Percentiles rank a stretch among this genome's conserved stretches.
Evolutionary conservation across 345 rosid species (phyloP).

Genomic region (Lenwebbia sp.): DNA sequence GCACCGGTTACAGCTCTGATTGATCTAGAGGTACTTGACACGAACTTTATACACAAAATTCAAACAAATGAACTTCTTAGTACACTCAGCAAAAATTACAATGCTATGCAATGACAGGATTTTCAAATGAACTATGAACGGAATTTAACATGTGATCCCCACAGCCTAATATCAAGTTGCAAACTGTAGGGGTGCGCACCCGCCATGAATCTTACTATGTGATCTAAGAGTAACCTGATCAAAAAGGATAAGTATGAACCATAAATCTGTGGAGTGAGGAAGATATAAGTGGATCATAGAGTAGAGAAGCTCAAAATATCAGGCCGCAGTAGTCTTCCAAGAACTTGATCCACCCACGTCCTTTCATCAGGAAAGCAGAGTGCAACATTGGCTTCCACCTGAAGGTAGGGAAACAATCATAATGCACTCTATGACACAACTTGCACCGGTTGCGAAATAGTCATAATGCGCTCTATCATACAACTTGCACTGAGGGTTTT

Average conservation of each 20-base stretch:
- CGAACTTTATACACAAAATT: background rate
- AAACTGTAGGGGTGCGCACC: background rate
- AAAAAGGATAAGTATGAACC: background rate
- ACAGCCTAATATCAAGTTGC: background rate
- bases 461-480: background rate
- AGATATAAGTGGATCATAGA: background rate
- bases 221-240: background rate
- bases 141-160: background rate
- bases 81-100: background rate
- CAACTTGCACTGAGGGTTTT: background rate
- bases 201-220: background rate
- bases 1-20: background rate
- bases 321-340: background rate
- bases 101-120: background rate
- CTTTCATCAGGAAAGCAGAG: background rate
- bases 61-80: background rate
- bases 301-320: background rate
- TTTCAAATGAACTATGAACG: background rate
- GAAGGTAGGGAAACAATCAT: background rate
- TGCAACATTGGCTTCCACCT: background rate
- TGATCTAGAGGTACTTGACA: background rate
- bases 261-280: background rate
- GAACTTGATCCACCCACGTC: background rate
- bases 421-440: background rate
- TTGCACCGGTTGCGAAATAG: background rate